Percentiles rank a stretch among this genome's conserved stretches.
These are phyloP conservation scores for Penicillium crustosum DNA, from an alignment of 2,329 filamentous ascomycete species.

Conservation along the genomic window DNA sequence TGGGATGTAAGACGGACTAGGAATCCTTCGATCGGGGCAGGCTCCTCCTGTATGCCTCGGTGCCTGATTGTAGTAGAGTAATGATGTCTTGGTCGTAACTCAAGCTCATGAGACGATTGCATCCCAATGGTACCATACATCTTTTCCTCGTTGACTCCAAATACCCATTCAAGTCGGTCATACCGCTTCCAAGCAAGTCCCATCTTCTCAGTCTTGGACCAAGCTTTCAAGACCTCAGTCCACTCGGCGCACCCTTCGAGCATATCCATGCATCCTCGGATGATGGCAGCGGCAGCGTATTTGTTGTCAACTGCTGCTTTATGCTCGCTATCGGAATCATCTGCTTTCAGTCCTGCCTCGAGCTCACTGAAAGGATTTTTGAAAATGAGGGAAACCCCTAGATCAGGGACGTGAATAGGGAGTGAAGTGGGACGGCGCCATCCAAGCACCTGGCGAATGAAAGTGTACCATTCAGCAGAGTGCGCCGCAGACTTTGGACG, in stretches of 20 bases:
- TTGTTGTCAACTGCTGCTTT: slow-evolving; percentile 52
- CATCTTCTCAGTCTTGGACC: slow-evolving; percentile 59
- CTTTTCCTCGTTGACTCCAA: slow-evolving; percentile 63
- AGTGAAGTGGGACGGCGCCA: slow-evolving; percentile 57
- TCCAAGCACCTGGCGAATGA: slow-evolving; percentile 60
- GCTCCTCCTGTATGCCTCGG: slow-evolving; percentile 52
- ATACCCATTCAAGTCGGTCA: slow-evolving; percentile 67
- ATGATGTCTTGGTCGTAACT: slow-evolving; percentile 64
- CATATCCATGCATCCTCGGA: slow-evolving; percentile 60
- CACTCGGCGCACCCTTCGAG: slow-evolving; percentile 58
- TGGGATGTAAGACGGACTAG: slow-evolving; percentile 65
- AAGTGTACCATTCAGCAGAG: slow-evolving; percentile 69
- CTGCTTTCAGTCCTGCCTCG: slow-evolving; percentile 40
- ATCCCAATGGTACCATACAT: slow-evolving; percentile 71
- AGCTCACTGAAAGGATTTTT: slow-evolving; percentile 60
- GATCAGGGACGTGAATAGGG: slow-evolving; percentile 62
- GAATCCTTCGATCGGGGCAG: slow-evolving; percentile 65
- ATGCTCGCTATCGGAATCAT: slow-evolving; percentile 48
- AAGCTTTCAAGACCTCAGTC: slow-evolving; percentile 58
- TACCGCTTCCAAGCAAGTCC: slow-evolving; percentile 69
- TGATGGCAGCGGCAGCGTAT: slow-evolving; percentile 56
- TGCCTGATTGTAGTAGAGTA: slow-evolving; percentile 56
- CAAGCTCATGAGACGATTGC: slow-evolving; percentile 65
- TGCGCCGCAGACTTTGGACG: slow-evolving; percentile 60
- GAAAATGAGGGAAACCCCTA: slow-evolving; percentile 59